These are phyloP conservation scores for Fusarium lyarnte DNA, from an alignment of 2,329 filamentous ascomycete species.

Conservation along the genomic window DNA sequence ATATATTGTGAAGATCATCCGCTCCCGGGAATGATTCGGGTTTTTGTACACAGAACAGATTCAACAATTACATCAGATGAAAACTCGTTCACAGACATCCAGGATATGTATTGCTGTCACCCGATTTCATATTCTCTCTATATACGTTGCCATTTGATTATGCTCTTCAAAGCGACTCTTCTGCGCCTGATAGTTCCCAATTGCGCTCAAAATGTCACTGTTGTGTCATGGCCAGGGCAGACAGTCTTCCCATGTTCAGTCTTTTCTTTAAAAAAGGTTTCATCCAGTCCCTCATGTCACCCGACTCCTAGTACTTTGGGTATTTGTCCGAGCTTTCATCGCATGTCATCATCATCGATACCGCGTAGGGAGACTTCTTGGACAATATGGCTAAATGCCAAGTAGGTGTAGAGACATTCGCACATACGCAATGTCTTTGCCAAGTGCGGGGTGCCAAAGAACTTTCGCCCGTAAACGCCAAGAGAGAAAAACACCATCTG, in stretches of 20 bases:
- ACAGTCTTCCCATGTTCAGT: constrained; percentile 5
- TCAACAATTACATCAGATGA: background rate
- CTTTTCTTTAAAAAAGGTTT: constrained; percentile 20
- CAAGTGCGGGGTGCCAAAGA: constrained; percentile 36
- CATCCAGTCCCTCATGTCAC: constrained; percentile 13
- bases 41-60: background rate
- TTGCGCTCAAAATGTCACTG: constrained; percentile 30
- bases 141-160: constrained; percentile 36
- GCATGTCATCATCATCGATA: constrained; percentile 41
- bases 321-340: constrained; percentile 34
- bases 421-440: constrained; percentile 25
- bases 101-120: background rate
- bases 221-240: constrained; percentile 12
- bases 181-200: constrained; percentile 29
- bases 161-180: constrained; percentile 16
- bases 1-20: background rate
- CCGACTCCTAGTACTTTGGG: constrained; percentile 24
- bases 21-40: background rate
- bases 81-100: background rate
- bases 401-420: constrained; percentile 9
- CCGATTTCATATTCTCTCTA: constrained; percentile 31
- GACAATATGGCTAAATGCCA: constrained; percentile 19
- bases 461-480: constrained; percentile 43
- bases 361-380: constrained; percentile 12
- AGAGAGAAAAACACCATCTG: constrained; percentile 37